Evolutionary conservation across 306 rosid species (phyloP).

Genomic region (cucumber (Cucumis sativus)): Cucumber_9930_V3 NC_026656.2:17140501-17141000

Average conservation of each 20-base stretch:
- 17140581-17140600: not conserved
- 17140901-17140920: slow-evolving; percentile 8
- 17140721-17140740: not conserved
- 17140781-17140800: slow-evolving; percentile 8
- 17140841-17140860: slow-evolving; percentile 4
- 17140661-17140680: not conserved
- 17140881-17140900: slow-evolving; percentile 7
- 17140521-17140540: not conserved
- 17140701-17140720: not conserved
- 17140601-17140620: not conserved
- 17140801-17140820: slow-evolving; percentile 9
- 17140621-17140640: not conserved
- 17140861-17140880: slow-evolving; percentile 10
- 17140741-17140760: not conserved
- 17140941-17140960: slow-evolving; percentile 12
- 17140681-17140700: not conserved
- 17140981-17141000: slow-evolving; percentile 10
- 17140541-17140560: not conserved
- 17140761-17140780: slow-evolving; percentile 7
- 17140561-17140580: not conserved
- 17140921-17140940: slow-evolving; percentile 13
- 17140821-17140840: slow-evolving; percentile 9
- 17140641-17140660: not conserved
- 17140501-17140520: not conserved
- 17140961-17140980: slow-evolving; percentile 14